Evolutionary conservation across 192 early-diverging fungal genomes (phyloP).

Genomic region (Coemansia aciculifera): DNA sequence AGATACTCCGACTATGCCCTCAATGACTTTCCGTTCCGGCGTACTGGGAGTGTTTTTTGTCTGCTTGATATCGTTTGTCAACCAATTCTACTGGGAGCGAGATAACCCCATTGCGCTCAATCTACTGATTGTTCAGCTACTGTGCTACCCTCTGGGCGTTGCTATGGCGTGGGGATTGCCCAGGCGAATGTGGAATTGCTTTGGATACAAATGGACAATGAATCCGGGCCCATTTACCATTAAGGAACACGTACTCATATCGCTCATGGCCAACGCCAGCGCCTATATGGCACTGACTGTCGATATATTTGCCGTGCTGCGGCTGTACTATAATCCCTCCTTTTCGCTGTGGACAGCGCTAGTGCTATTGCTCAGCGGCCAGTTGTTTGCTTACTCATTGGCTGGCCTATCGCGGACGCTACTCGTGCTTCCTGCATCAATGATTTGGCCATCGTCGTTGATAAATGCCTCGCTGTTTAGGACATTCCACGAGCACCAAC

Average conservation of each 20-base stretch:
- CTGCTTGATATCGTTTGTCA: slow-evolving; percentile 62
- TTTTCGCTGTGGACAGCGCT: slow-evolving; percentile 66
- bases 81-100: slow-evolving; percentile 86
- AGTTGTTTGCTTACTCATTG: slow-evolving; percentile 65
- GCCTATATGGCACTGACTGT: slow-evolving; percentile 72
- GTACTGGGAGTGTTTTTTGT: slow-evolving; percentile 72
- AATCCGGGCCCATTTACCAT: slow-evolving; percentile 87
- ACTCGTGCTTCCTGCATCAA: slow-evolving; percentile 77
- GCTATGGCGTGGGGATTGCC: slow-evolving; percentile 67
- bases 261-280: slow-evolving; percentile 74
- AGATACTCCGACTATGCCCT: slow-evolving; percentile 64
- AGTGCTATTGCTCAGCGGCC: slow-evolving; percentile 68
- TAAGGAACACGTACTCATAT: slow-evolving; percentile 88
- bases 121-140: slow-evolving; percentile 69
- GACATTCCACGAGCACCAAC: slow-evolving; percentile 68
- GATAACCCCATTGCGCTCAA: slow-evolving; percentile 76
- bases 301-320: slow-evolving; percentile 69
- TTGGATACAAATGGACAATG: slow-evolving; percentile 59
- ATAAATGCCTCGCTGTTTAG: slow-evolving; percentile 76
- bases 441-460: slow-evolving; percentile 88
- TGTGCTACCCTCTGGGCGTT: slow-evolving; percentile 75
- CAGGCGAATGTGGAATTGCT: slow-evolving; percentile 47
- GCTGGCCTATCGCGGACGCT: slow-evolving; percentile 75
- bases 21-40: slow-evolving; percentile 72
- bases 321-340: slow-evolving; percentile 66